A percentile compares a stretch with the other conserved stretches of the same genome.
Evolutionary conservation across 768 basidiomycete species (phyloP).

Genomic region (Lepiota venenata): DNA sequence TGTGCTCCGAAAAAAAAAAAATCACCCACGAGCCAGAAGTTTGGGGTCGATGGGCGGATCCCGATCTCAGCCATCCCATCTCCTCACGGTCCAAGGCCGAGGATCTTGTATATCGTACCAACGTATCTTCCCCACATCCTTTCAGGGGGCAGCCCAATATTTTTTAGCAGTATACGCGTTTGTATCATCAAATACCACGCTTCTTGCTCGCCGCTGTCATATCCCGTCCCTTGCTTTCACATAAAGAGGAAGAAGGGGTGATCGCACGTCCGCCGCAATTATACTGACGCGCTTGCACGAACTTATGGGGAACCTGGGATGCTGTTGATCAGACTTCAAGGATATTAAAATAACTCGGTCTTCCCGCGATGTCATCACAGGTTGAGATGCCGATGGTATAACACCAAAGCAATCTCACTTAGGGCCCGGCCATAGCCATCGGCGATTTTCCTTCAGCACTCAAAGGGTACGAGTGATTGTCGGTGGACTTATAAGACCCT

Average conservation of each 20-base stretch:
- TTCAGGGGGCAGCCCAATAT: neutral
- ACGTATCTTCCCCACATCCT: neutral
- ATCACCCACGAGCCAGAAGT: neutral
- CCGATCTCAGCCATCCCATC: neutral
- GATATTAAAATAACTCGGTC: no score
- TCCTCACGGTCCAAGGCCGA: neutral
- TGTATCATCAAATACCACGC: no score
- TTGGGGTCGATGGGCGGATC: neutral
- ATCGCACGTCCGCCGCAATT: no score
- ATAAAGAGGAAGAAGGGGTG: no score
- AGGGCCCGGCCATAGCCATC: neutral
- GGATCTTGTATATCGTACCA: neutral
- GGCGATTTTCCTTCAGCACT: neutral
- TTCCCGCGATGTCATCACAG: no score
- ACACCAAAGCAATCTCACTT: neutral
- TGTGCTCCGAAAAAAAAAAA: neutral
- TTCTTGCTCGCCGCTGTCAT: no score
- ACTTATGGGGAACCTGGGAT: no score
- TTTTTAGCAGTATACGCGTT: no score
- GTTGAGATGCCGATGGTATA: neutral
- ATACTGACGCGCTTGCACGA: no score
- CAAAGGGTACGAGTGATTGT: neutral
- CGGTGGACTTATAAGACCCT: constrained; percentile 6
- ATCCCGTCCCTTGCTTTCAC: no score
- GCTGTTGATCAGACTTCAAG: no score